These are phyloP conservation scores for Gossypium trilobum DNA, from an alignment of 441 rosid genomes.

Conservation along the genomic window DNA sequence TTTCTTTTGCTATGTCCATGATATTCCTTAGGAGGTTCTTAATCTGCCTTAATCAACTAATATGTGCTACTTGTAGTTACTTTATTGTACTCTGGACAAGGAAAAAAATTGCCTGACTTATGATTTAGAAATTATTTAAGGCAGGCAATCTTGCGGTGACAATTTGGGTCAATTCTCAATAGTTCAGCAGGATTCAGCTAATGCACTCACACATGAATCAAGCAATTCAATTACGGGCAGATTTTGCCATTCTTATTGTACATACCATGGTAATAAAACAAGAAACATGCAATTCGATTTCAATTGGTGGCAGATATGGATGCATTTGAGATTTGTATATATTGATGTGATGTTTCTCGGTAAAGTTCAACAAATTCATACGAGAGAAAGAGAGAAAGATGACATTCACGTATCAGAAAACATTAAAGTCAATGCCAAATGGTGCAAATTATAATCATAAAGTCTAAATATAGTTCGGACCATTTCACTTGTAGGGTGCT, in stretches of 20 bases:
- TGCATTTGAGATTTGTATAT: constrained; percentile 1
- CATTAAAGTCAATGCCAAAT: not conserved
- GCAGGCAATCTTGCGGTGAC: not conserved
- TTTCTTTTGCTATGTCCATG: not conserved
- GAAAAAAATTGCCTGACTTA: not conserved
- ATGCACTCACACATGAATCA: not conserved
- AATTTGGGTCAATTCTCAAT: not conserved
- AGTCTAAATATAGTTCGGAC: too few species aligned
- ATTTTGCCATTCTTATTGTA: not conserved
- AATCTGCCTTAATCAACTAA: not conserved
- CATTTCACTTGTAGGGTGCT: too few species aligned
- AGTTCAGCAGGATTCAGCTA: not conserved
- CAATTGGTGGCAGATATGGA: not conserved
- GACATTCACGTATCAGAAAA: not conserved
- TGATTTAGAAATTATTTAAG: not conserved
- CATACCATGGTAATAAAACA: not conserved
- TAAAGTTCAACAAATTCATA: not conserved
- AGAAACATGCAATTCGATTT: not conserved
- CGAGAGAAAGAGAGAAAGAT: not conserved
- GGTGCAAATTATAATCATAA: not conserved
- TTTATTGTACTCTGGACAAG: not conserved
- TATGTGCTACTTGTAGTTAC: not conserved
- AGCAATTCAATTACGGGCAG: not conserved
- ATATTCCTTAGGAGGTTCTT: not conserved
- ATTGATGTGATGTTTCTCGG: not conserved